Evolutionary conservation across 768 basidiomycete genomes (phyloP).

Genomic region (Tricholomella constricta): DNA sequence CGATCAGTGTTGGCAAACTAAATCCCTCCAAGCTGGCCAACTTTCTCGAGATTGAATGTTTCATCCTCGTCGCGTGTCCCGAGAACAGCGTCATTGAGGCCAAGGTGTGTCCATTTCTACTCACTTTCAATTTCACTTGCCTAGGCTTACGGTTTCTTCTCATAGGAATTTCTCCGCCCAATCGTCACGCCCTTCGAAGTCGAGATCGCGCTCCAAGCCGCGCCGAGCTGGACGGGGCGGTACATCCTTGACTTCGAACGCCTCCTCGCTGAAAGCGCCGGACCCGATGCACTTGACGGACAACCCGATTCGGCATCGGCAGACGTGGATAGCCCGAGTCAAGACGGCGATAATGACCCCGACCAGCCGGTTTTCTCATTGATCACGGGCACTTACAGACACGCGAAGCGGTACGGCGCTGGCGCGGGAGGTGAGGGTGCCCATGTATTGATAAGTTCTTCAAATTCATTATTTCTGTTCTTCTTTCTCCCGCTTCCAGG

Average conservation of each 20-base stretch:
- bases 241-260: slow-evolving; percentile 81
- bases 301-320: not conserved
- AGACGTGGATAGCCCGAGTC: slow-evolving; percentile 20
- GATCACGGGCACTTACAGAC: slow-evolving; percentile 82
- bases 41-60: slow-evolving; percentile 95
- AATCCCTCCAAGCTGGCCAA: slow-evolving; percentile 95
- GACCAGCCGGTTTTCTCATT: slow-evolving; percentile 86
- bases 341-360: slow-evolving; percentile 48
- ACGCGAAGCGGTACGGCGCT: slow-evolving; percentile 67
- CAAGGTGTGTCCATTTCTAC: slow-evolving; percentile 43
- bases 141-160: not conserved
- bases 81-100: slow-evolving; percentile 86
- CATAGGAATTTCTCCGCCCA: slow-evolving; percentile 88
- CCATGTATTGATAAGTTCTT: not conserved
- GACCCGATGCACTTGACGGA: not conserved
- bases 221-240: slow-evolving; percentile 70
- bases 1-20: slow-evolving; percentile 91
- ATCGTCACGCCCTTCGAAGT: slow-evolving; percentile 96
- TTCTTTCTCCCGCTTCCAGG: too few relatives aligned
- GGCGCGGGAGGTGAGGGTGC: slow-evolving; percentile 24
- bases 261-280: slow-evolving; percentile 44
- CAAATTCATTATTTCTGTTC: not conserved
- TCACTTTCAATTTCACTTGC: not conserved
- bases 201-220: slow-evolving; percentile 71
- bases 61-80: slow-evolving; percentile 91